These are phyloP conservation scores for Ormosia emarginata DNA, from an alignment of 306 rosid species.

Conservation along the genomic window DNA sequence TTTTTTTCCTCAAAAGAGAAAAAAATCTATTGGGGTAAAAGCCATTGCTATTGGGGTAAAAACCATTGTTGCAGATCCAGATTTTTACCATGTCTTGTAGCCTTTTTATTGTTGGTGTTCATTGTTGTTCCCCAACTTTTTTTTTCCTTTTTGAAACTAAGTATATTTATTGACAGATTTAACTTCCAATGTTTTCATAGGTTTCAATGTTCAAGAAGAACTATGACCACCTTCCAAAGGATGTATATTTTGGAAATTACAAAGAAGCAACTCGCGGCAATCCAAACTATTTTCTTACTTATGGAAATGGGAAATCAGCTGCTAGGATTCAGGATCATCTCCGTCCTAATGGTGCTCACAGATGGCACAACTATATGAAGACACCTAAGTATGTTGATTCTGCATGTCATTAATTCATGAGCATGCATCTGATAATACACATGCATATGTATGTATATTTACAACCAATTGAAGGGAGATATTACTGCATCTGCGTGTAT, in stretches of 20 bases:
- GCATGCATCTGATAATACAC: conserved; percentile 2
- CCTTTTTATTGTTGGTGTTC: background rate
- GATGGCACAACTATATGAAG: conserved; percentile 99
- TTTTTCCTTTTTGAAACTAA: background rate
- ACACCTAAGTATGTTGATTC: conserved; percentile 65
- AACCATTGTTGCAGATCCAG: background rate
- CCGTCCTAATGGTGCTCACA: conserved; percentile 97
- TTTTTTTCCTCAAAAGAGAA: background rate
- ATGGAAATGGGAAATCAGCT: conserved; percentile 97
- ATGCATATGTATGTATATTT: background rate
- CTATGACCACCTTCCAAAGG: conserved; percentile 94
- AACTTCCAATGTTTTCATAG: conserved; percentile 39
- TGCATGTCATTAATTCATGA: conserved; percentile 18
- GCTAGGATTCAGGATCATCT: conserved; percentile 96
- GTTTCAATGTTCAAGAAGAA: conserved; percentile 98
- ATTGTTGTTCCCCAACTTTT: background rate
- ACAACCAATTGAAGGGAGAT: background rate
- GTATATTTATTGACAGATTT: background rate
- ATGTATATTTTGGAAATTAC: conserved; percentile 83
- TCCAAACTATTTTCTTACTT: conserved; percentile 92
- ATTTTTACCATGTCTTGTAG: background rate
- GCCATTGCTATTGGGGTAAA: background rate
- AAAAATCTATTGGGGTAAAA: background rate
- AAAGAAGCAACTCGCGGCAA: conserved; percentile 93
- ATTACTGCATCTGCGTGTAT: background rate